These are phyloP conservation scores for Pezicula neosporulosa DNA, from an alignment of 2,329 filamentous ascomycete genomes.

Conservation along the genomic window DNA sequence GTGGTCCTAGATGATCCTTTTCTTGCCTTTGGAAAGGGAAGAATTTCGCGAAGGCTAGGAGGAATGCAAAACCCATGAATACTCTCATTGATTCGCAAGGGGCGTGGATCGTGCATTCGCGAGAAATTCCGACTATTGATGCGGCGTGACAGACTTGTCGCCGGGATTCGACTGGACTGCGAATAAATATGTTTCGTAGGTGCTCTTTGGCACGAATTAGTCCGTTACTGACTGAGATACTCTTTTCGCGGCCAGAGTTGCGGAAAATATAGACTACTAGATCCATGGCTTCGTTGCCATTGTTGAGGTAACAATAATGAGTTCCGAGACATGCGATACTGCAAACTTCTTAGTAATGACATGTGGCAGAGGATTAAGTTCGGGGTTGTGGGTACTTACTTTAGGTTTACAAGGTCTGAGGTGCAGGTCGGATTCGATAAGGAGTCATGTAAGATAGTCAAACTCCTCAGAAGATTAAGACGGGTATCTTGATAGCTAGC, in stretches of 20 bases:
- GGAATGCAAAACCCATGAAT: background rate
- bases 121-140: background rate
- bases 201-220: background rate
- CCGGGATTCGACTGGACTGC: background rate
- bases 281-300: background rate
- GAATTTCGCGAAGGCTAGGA: background rate
- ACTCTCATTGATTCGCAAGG: background rate
- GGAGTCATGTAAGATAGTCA: background rate
- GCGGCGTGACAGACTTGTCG: background rate
- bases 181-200: background rate
- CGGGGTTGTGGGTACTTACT: background rate
- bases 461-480: background rate
- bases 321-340: background rate
- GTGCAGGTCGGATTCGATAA: background rate
- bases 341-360: background rate
- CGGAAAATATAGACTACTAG: constrained; percentile 1
- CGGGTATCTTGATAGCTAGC: background rate
- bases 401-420: background rate
- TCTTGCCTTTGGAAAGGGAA: background rate
- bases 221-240: background rate
- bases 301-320: background rate
- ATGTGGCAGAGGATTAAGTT: background rate
- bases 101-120: background rate
- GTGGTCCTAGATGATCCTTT: no score
- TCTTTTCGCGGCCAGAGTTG: background rate